Evolutionary conservation across 2,329 filamentous ascomycete genomes (phyloP).

Genomic region (Epichloe gansuensis): DNA sequence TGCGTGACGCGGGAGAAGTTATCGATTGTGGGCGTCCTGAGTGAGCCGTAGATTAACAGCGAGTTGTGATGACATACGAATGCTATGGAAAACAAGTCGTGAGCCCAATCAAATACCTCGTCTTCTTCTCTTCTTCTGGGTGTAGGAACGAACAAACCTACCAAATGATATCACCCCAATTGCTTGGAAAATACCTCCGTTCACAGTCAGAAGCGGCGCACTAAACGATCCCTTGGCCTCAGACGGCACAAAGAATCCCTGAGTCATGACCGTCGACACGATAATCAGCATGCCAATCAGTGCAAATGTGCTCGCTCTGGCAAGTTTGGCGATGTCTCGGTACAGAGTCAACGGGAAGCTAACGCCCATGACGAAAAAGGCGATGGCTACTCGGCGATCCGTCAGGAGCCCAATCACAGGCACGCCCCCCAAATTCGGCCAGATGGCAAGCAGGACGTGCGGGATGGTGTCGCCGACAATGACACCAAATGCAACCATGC

Average conservation of each 20-base stretch:
- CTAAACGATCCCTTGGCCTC: slow-evolving; percentile 61
- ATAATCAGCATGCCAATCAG: slow-evolving; percentile 90
- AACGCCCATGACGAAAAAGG: slow-evolving; percentile 72
- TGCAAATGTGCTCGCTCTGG: slow-evolving; percentile 88
- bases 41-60: slow-evolving; percentile 89
- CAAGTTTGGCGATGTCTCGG: slow-evolving; percentile 93
- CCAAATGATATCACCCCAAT: slow-evolving; percentile 97
- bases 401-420: slow-evolving; percentile 73
- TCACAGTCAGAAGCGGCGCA: slow-evolving; percentile 61
- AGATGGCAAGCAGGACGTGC: slow-evolving; percentile 71
- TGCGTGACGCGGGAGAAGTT: slow-evolving; percentile 90
- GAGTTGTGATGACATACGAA: slow-evolving; percentile 85
- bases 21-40: slow-evolving; percentile 88
- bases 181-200: slow-evolving; percentile 82
- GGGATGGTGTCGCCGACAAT: slow-evolving; percentile 96
- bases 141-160: slow-evolving; percentile 27
- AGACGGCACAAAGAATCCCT: slow-evolving; percentile 61
- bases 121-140: neutral
- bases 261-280: slow-evolving; percentile 72
- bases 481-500: slow-evolving; percentile 96
- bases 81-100: slow-evolving; percentile 21
- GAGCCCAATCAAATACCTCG: too few species aligned
- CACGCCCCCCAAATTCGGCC: slow-evolving; percentile 59
- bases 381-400: slow-evolving; percentile 70
- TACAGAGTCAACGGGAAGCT: slow-evolving; percentile 90